Percentiles rank a stretch among this genome's conserved stretches.
These are phyloP conservation scores for Microsporum audouinii DNA, from an alignment of 2,329 filamentous ascomycete genomes.

Conservation along the genomic window DNA sequence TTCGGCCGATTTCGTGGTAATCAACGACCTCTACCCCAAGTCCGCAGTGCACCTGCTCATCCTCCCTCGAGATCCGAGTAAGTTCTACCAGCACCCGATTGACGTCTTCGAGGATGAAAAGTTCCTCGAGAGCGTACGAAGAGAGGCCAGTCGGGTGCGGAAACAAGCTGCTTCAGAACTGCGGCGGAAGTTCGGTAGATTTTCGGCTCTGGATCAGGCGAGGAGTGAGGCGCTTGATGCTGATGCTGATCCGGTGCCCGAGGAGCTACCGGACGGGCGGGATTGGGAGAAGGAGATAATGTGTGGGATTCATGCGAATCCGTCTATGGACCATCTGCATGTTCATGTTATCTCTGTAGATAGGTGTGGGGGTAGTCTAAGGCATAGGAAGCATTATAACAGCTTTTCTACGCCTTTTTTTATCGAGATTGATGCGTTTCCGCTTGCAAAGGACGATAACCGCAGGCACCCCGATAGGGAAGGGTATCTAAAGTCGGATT, in stretches of 20 bases:
- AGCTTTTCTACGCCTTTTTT: constrained; percentile 83
- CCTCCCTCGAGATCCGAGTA: constrained; percentile 58
- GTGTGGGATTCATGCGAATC: constrained; percentile 72
- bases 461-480: constrained; percentile 46
- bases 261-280: constrained; percentile 55
- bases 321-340: constrained; percentile 87
- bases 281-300: constrained; percentile 68
- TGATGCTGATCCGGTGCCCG: constrained; percentile 39
- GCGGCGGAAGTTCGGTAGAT: constrained; percentile 52
- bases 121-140: constrained; percentile 55
- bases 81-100: constrained; percentile 60
- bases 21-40: constrained; percentile 80
- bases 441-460: constrained; percentile 54
- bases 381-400: constrained; percentile 80
- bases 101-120: constrained; percentile 58
- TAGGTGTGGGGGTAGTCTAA: constrained; percentile 59
- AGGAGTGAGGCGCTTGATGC: constrained; percentile 56
- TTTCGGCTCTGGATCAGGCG: constrained; percentile 51
- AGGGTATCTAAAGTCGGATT: constrained; percentile 52
- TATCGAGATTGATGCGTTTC: constrained; percentile 66
- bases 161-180: constrained; percentile 63
- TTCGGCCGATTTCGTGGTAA: constrained; percentile 58
- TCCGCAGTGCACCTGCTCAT: constrained; percentile 73
- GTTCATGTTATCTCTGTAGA: constrained; percentile 78
- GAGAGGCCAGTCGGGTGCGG: constrained; percentile 51